Evolutionary conservation across 2,329 filamentous ascomycete genomes (phyloP), one percentile per base, ranked within the genome.

Genomic region (Fusarium sp.): DNA sequence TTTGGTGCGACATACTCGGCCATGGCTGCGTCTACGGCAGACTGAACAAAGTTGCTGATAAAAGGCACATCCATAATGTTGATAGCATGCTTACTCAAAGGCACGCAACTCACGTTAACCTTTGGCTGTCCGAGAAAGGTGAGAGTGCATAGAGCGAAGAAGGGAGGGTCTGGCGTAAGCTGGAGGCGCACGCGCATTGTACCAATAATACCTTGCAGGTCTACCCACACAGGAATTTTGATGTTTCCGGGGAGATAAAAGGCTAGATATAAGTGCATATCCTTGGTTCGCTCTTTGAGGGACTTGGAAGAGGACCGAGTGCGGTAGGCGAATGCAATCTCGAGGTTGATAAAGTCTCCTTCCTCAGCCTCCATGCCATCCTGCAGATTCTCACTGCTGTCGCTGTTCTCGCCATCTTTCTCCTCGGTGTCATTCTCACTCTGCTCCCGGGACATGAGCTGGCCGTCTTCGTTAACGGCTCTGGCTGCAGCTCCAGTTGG

Each of bases 1-100:
- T 92, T 92, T 0, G 91, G 91, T 0, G 91, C 91, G 1, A 93
- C 91, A 66, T 93, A 93, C 73, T 92, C 87, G 1, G 90, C 88
- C 73, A 92, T 83, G 1, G 91, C 90, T 2, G 91, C 90, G 68
- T 92, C 89, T 49, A 93, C 88, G 2, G 90, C 87, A 1, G 88
- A 90, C 69, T 93, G 90, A 4, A 93, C 90, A 68, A 93, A 93
- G 23, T 89, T 88, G 20, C 88, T 91, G 62, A 93, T 90, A 26
- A 93, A 81, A 0, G 91, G 91, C 1, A 94, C 81, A 68, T 93
- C 88, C 86, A 93, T 92, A 45, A 93, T 83, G 71, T 93, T 92
- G 30, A 91, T 82, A 1, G 86, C 88, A 56, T 87, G 87, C 74
- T 88, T 90, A 45, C 88, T 89, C 11, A 94, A 78, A 2, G 91